Evolutionary conservation across 73 alveolate genomes (phyloP).

Genomic region (Tetrahymena malaccensis): DNA sequence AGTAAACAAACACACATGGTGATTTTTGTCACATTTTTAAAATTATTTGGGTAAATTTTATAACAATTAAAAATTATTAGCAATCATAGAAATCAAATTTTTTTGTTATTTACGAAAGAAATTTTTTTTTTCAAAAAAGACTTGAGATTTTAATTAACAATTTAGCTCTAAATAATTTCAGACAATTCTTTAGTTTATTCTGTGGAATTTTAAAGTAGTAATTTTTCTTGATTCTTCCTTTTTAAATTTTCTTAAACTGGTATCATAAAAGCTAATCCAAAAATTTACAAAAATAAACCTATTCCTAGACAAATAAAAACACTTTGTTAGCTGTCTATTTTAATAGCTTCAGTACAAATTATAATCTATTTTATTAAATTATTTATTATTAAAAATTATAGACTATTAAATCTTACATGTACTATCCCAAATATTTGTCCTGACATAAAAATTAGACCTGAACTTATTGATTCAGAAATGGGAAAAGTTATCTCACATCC

Average conservation of each 20-base stretch:
- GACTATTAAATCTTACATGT: neutral
- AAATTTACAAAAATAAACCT: neutral
- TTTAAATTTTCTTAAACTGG: neutral
- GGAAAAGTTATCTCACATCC: slow-evolving; percentile 85
- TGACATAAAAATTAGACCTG: slow-evolving; percentile 65
- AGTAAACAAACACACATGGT: no score
- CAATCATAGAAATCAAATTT: no score
- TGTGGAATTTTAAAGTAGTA: no score
- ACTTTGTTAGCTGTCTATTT: neutral
- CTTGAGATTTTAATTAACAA: no score
- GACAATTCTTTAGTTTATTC: no score
- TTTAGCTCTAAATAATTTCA: no score
- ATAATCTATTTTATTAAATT: neutral
- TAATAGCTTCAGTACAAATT: neutral
- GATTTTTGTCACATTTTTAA: no score
- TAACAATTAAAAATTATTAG: no score
- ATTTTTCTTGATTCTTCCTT: neutral
- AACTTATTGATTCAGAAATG: slow-evolving; percentile 69
- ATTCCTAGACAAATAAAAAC: neutral
- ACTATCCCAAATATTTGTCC: slow-evolving; percentile 65
- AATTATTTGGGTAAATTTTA: no score
- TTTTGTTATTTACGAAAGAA: no score
- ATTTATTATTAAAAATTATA: no score
- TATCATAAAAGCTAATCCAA: neutral
- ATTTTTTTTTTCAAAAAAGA: no score